Conservation (phyloP, 352 stramenopile genomes). For the Blastocystis sp. region DNA sequence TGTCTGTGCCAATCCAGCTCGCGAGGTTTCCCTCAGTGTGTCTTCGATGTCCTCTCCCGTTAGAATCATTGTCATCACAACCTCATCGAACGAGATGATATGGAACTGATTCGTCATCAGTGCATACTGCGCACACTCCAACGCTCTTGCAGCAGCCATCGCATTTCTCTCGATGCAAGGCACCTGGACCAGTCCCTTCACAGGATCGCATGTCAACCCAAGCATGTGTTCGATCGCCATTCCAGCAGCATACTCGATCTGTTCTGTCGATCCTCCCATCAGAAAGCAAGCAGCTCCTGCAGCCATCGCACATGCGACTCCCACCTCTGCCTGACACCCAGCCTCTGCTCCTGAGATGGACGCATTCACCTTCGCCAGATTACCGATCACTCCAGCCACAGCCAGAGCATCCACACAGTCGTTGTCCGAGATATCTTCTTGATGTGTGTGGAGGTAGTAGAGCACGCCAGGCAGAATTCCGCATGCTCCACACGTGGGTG, state of each 20-base stretch:
- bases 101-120: slow-evolving; percentile 52
- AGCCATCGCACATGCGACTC: slow-evolving; percentile 65
- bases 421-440: slow-evolving; percentile 59
- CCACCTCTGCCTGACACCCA: slow-evolving; percentile 65
- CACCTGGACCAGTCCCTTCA: slow-evolving; percentile 65
- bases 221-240: slow-evolving; percentile 66
- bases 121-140: slow-evolving; percentile 63
- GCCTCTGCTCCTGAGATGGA: slow-evolving; percentile 65
- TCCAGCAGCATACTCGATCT: slow-evolving; percentile 65
- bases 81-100: slow-evolving; percentile 54
- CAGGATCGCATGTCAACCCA: slow-evolving; percentile 65
- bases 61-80: slow-evolving; percentile 53
- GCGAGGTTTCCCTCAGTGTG: slow-evolving; percentile 19
- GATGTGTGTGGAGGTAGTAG: slow-evolving; percentile 60
- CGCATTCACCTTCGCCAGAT: slow-evolving; percentile 65
- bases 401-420: slow-evolving; percentile 63
- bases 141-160: slow-evolving; percentile 64
- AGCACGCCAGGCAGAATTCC: slow-evolving; percentile 64
- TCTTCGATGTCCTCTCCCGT: slow-evolving; percentile 48
- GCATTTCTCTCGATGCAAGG: slow-evolving; percentile 66
- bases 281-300: slow-evolving; percentile 59
- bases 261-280: slow-evolving; percentile 63
- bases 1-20: slow-evolving; percentile 36
- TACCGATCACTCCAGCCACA: slow-evolving; percentile 63
- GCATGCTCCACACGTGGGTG: slow-evolving; percentile 64